Evolutionary conservation across 805 yeast genomes (phyloP).

Genomic region (Metschnikowia lachancei): DNA sequence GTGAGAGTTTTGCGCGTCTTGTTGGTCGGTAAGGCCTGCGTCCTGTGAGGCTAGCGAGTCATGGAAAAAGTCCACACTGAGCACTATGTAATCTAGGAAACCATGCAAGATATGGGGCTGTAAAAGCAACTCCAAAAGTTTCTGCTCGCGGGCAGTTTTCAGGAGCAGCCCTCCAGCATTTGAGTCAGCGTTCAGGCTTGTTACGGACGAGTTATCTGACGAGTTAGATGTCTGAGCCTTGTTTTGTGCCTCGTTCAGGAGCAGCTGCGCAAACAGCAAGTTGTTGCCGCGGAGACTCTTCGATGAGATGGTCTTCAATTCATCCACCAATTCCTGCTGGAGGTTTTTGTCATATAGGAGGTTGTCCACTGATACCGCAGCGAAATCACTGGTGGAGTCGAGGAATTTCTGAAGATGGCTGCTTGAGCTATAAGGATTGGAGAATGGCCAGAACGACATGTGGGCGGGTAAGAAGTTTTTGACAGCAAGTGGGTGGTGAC

Average conservation of each 20-base stretch:
- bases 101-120: conserved; percentile 71
- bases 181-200: conserved; percentile 34
- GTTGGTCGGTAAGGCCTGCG: no score
- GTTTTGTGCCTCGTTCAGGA: conserved; percentile 11
- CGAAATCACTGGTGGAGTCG: conserved; percentile 35
- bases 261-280: conserved; percentile 28
- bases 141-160: conserved; percentile 42
- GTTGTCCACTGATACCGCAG: conserved; percentile 32
- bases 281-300: conserved; percentile 34
- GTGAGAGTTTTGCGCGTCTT: not conserved
- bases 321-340: conserved; percentile 39
- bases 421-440: conserved; percentile 36
- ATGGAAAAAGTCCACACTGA: conserved; percentile 46
- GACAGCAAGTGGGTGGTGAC: no score
- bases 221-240: conserved; percentile 6
- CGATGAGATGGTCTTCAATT: conserved; percentile 24
- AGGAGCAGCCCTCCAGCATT: conserved; percentile 18
- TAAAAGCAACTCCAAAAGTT: conserved; percentile 73
- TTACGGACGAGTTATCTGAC: conserved; percentile 33
- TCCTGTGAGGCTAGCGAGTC: conserved; percentile 10
- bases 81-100: conserved; percentile 64
- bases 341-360: conserved; percentile 32
- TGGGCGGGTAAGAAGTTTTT: not conserved
- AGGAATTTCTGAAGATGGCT: conserved; percentile 41
- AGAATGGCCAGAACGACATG: conserved; percentile 50